Percentiles rank a stretch among this genome's conserved stretches.
Conservation (phyloP, 305 asterid genomes). For the Petunia hybrid region DNA sequence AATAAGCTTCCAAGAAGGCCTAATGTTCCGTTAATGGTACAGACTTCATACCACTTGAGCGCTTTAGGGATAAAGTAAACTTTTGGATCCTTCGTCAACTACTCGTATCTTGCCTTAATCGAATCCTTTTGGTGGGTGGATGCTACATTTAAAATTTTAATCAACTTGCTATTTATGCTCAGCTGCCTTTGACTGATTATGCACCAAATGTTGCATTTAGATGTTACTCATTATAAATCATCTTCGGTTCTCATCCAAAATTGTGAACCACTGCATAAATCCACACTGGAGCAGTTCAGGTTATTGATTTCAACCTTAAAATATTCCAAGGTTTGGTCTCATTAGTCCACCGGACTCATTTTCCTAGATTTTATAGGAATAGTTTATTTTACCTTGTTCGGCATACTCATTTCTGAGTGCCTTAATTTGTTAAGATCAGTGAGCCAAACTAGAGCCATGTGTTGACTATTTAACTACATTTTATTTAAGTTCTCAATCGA, state of each 20-base stretch:
- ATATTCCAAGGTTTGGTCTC: not conserved
- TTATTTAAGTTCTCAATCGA: not conserved
- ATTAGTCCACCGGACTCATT: not conserved
- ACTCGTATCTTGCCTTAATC: conserved; percentile 20
- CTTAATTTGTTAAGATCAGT: not conserved
- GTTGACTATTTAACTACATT: not conserved
- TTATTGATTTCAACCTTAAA: not conserved
- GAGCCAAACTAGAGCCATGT: not conserved
- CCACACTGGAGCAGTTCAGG: not conserved
- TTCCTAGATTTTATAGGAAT: not conserved
- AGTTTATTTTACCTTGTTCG: not conserved
- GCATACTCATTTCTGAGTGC: not conserved
- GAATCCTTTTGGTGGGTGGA: conserved; percentile 1
- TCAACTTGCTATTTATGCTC: conserved; percentile 10
- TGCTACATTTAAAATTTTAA: not conserved
- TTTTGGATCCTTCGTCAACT: not conserved
- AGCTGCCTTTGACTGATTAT: not conserved
- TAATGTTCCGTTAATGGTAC: not conserved
- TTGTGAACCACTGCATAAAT: not conserved
- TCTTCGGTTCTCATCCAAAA: not conserved
- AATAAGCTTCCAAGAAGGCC: conserved; percentile 9
- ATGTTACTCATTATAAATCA: not conserved
- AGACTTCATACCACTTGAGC: not conserved
- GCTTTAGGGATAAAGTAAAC: not conserved
- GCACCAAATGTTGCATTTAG: not conserved